Evolutionary conservation across 331 rosid genomes (phyloP).

Genomic region (Saraca asoca): DNA sequence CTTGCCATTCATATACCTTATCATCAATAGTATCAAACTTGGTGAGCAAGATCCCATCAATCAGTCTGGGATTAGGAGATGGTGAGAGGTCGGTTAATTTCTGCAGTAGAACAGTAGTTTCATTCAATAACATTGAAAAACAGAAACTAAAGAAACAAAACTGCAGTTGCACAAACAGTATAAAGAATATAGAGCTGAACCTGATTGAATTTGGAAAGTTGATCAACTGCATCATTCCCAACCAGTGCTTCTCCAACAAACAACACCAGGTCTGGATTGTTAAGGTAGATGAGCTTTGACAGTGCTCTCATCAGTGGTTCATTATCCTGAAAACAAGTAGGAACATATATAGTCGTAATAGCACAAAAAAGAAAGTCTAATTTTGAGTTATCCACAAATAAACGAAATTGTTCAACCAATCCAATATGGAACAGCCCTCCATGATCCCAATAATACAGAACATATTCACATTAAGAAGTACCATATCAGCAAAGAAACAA

Average conservation of each 20-base stretch:
- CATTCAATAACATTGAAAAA: conserved; percentile 1
- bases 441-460: background rate
- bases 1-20: conserved; percentile 56
- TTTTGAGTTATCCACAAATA: conserved; percentile 9
- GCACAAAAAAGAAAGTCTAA: conserved; percentile 22
- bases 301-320: conserved; percentile 99
- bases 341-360: background rate
- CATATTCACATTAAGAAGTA: conserved; percentile 3
- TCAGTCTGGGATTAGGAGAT: conserved; percentile 63
- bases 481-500: conserved; percentile 1
- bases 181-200: conserved; percentile 38
- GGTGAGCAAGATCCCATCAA: conserved; percentile 95
- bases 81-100: conserved; percentile 88
- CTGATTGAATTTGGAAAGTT: conserved; percentile 96
- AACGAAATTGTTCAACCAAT: conserved; percentile 12
- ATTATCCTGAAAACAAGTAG: conserved; percentile 68
- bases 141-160: background rate
- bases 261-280: conserved; percentile 90
- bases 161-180: background rate
- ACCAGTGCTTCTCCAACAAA: conserved; percentile 98
- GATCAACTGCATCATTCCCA: conserved; percentile 98
- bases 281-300: conserved; percentile 85
- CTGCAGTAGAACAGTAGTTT: conserved; percentile 48
- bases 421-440: background rate
- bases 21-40: conserved; percentile 98